Percentiles rank a stretch among this genome's conserved stretches.
phyloP scores from a whole-genome alignment of 1,139 yeast species.

The Taiozyma onychis region DNA sequence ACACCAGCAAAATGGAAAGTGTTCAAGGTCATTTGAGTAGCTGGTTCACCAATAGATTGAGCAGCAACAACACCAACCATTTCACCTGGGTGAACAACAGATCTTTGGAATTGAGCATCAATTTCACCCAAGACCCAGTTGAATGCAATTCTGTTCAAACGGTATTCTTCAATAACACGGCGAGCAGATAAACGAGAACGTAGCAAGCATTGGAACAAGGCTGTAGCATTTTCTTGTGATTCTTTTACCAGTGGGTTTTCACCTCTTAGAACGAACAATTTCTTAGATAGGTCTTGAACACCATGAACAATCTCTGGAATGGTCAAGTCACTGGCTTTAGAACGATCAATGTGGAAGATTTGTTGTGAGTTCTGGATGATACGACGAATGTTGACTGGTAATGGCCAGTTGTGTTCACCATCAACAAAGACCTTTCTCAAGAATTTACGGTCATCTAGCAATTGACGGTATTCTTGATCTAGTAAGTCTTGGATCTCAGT shows the following conservation, averaged over 20 bases:
- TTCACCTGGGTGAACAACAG: slow-evolving; percentile 97
- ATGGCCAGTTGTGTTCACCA: slow-evolving; percentile 96
- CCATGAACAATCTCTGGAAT: slow-evolving; percentile 73
- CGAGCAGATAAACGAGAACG: slow-evolving; percentile 90
- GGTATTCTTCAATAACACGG: slow-evolving; percentile 87
- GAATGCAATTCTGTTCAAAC: slow-evolving; percentile 78
- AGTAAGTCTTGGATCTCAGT: slow-evolving; percentile 71
- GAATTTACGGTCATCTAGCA: slow-evolving; percentile 69
- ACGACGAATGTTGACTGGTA: slow-evolving; percentile 96
- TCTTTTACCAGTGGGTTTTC: slow-evolving; percentile 65
- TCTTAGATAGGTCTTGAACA: slow-evolving; percentile 64
- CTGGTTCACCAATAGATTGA: slow-evolving; percentile 99
- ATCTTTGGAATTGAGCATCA: slow-evolving; percentile 87
- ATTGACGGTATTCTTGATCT: slow-evolving; percentile 80
- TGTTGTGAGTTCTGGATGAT: slow-evolving; percentile 96
- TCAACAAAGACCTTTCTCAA: slow-evolving; percentile 82
- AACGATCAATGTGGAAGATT: slow-evolving; percentile 88
- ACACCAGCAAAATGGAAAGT: slow-evolving; percentile 99
- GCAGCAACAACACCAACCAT: slow-evolving; percentile 99
- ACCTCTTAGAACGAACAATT: slow-evolving; percentile 79
- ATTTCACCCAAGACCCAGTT: slow-evolving; percentile 96
- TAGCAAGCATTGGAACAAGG: slow-evolving; percentile 82
- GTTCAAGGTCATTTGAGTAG: slow-evolving; percentile 98
- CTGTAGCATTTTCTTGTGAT: slow-evolving; percentile 91
- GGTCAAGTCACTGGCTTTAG: slow-evolving; percentile 85